Evolutionary conservation across 352 stramenopile genomes (phyloP), one percentile per base, ranked within the genome.

Genomic region (Phytopythium boreale): DNA sequence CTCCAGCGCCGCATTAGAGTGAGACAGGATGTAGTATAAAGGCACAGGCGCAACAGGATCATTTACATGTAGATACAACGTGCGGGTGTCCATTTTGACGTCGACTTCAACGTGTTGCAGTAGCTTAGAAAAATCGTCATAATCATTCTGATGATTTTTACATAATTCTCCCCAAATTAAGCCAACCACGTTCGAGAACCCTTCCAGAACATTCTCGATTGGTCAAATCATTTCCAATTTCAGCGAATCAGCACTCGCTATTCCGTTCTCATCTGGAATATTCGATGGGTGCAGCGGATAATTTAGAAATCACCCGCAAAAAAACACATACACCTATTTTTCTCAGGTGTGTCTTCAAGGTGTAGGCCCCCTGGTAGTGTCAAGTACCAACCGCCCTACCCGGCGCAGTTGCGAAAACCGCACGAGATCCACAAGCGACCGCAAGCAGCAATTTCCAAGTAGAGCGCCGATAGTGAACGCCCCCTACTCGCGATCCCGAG

Each of bases 401-500:
- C 15, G 7, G n/a, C 2, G 6, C 46, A 52, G 17, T 52, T 10
- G 9, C 10, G 22, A 31, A 52, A 29, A 31, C 46, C 11, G 11
- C 46, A 51, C 20, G 20, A 26, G 17, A 52, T 22, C 9, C 27
- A 17, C 27, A 41, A 5, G 4, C 12, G 20, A 6, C 14, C 14
- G 14, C 12, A 36, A 36, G 31, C 31, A 36, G 3, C 31, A 36
- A 36, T n/a, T 19, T 19, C 15, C 39, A 1, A 46, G 39, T n/a
- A 22, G 49, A n/a, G 46, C 46, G 26, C 49, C 14, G 49, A 46
- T 46, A n/a, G 5, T n/a, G 11, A 59, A 53, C 64, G n/a, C 60
- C 46, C 61, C 50, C 75, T 19, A 56, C 4, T 63, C 58, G n/a
- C 41, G 63, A 67, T 36, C 55, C n/a, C 17, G n/a, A 22, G 56